These are phyloP conservation scores for Phytophthora colocasiae DNA, from an alignment of 352 stramenopile species.

Conservation along the genomic window DNA sequence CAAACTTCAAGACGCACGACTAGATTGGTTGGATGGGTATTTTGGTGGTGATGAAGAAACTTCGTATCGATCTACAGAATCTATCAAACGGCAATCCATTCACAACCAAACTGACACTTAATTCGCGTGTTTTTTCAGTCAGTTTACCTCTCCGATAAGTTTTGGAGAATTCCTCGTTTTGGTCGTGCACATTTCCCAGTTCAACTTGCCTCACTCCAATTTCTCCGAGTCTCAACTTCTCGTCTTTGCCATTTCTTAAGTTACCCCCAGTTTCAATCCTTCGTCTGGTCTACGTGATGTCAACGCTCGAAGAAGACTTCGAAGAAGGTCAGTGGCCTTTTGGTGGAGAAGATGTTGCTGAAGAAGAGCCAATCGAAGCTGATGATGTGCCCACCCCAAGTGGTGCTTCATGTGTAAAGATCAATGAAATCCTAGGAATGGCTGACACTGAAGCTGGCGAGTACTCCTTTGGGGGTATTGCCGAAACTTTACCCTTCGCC, in stretches of 20 bases:
- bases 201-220: background rate
- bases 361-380: too few relatives aligned
- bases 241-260: background rate
- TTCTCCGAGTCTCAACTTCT: too few relatives aligned
- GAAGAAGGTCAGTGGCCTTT: conserved; percentile 17
- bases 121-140: too few relatives aligned
- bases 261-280: background rate
- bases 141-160: too few relatives aligned
- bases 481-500: conserved; percentile 3
- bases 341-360: background rate
- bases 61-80: conserved; percentile 20
- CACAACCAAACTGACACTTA: conserved; percentile 1
- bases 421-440: conserved; percentile 13
- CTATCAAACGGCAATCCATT: conserved; percentile 9
- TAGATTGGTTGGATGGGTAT: conserved; percentile 15
- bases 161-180: too few relatives aligned
- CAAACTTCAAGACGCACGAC: conserved; percentile 27
- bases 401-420: conserved; percentile 3
- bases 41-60: conserved; percentile 26
- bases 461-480: conserved; percentile 26
- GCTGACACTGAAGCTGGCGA: conserved; percentile 16
- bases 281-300: background rate
- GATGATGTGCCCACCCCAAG: conserved; percentile 9
- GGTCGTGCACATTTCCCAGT: too few relatives aligned
- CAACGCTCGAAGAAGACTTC: conserved; percentile 6